Evolutionary conservation across 164 flowering plant genomes (phyloP).

Genomic region (Umbellularia californica): DNA sequence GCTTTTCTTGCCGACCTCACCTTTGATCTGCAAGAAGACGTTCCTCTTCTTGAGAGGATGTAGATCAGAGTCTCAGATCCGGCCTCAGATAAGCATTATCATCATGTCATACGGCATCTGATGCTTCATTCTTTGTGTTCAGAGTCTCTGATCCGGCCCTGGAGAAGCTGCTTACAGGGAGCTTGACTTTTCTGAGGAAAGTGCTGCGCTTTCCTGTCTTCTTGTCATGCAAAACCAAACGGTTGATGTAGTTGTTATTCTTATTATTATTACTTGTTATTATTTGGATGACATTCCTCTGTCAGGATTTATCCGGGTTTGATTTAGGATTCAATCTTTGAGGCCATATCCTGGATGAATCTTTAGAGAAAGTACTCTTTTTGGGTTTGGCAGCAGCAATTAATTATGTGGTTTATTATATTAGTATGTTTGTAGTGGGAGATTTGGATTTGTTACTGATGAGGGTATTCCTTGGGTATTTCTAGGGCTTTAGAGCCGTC

Average conservation of each 20-base stretch:
- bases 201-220: no score
- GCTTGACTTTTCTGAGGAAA: no score
- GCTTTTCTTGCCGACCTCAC: slow-evolving; percentile 70
- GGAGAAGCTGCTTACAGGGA: no score
- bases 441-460: neutral
- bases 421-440: neutral
- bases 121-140: neutral
- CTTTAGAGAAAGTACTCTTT: slow-evolving; percentile 44
- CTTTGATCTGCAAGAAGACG: slow-evolving; percentile 88
- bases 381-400: slow-evolving; percentile 36
- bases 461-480: neutral
- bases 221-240: no score
- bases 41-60: slow-evolving; percentile 91
- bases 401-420: neutral
- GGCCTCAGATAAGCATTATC: slow-evolving; percentile 27
- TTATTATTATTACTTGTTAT: no score
- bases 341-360: slow-evolving; percentile 45
- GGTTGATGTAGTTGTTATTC: no score
- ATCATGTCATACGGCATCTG: no score
- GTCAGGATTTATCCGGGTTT: slow-evolving; percentile 36
- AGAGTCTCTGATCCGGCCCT: no score
- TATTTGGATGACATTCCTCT: slow-evolving; percentile 26
- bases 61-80: slow-evolving; percentile 60
- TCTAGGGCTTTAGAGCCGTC: slow-evolving; percentile 1
- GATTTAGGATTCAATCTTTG: slow-evolving; percentile 26